These are phyloP conservation scores for Psilocybe azurescens DNA, from an alignment of 768 basidiomycete species.

Conservation along the genomic window DNA sequence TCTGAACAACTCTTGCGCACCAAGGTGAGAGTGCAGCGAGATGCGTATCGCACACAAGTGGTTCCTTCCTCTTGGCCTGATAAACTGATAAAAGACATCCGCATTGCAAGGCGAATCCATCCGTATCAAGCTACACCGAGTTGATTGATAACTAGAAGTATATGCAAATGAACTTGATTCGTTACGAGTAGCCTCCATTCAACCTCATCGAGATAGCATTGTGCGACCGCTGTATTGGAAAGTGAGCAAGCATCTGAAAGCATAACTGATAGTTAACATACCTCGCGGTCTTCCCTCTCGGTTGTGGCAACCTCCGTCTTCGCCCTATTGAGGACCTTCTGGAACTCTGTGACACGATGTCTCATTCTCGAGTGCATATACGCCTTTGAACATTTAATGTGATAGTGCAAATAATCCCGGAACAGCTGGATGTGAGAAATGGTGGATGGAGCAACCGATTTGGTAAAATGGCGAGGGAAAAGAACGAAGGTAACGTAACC, in stretches of 20 bases:
- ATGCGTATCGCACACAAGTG: not conserved
- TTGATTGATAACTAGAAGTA: slow-evolving; percentile 18
- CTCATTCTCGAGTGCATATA: slow-evolving; percentile 99
- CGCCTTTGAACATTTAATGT: slow-evolving; percentile 98
- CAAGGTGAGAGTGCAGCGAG: not conserved
- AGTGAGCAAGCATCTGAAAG: slow-evolving; percentile 9
- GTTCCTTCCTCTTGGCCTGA: not conserved
- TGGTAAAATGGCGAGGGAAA: slow-evolving; percentile 94
- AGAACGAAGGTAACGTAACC: slow-evolving; percentile 98
- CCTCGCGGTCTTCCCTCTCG: slow-evolving; percentile 92
- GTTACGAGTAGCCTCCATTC: not conserved
- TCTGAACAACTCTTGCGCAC: not conserved
- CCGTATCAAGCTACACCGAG: slow-evolving; percentile 3
- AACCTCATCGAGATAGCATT: slow-evolving; percentile 53
- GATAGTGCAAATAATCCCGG: slow-evolving; percentile 99
- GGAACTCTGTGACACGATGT: slow-evolving; percentile 91
- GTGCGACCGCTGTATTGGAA: slow-evolving; percentile 55
- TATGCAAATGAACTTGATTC: slow-evolving; percentile 4
- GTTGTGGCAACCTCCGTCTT: slow-evolving; percentile 86
- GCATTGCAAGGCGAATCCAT: not conserved
- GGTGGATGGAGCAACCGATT: slow-evolving; percentile 70
- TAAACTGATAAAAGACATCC: not conserved
- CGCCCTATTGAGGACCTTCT: slow-evolving; percentile 93
- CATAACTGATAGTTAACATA: slow-evolving; percentile 39
- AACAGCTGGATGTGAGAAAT: slow-evolving; percentile 97